Conservation (phyloP, 1,284 basidiomycete species). For the Puccinia hordei region DNA sequence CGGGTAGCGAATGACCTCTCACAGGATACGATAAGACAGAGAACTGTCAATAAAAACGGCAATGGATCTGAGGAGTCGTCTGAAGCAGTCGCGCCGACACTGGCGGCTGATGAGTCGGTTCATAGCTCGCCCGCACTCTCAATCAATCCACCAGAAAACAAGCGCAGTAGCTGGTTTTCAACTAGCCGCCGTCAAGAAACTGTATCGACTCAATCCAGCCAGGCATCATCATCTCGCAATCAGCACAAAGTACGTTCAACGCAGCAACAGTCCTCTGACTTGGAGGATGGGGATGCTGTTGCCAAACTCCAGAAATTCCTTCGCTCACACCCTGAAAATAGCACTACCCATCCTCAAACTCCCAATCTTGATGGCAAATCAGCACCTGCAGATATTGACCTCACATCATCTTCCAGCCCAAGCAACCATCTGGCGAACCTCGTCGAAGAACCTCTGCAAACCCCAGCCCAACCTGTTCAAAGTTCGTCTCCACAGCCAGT, state of each 20-base stretch:
- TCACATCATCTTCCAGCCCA: slow-evolving; percentile 51
- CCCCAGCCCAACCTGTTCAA: slow-evolving; percentile 15
- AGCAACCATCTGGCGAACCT: slow-evolving; percentile 17
- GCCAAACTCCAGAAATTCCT: slow-evolving; percentile 41
- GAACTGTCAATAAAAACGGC: slow-evolving; percentile 2
- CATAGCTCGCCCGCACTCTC: neutral
- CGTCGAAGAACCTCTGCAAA: slow-evolving; percentile 46
- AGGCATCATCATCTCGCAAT: slow-evolving; percentile 21
- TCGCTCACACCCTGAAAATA: slow-evolving; percentile 25
- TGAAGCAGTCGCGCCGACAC: neutral
- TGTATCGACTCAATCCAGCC: slow-evolving; percentile 31
- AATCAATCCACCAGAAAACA: slow-evolving; percentile 25
- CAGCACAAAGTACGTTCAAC: neutral
- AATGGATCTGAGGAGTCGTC: neutral
- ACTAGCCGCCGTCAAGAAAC: slow-evolving; percentile 35
- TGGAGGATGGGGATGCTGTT: slow-evolving; percentile 39
- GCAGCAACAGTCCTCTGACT: slow-evolving; percentile 22
- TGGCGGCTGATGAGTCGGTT: neutral
- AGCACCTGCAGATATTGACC: slow-evolving; percentile 52
- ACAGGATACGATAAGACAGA: slow-evolving; percentile 27
- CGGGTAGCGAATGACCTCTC: neutral
- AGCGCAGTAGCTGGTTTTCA: slow-evolving; percentile 49
- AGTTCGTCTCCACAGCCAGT: neutral
- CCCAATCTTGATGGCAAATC: slow-evolving; percentile 2
- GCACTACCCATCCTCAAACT: neutral